These are phyloP conservation scores for Vitis hybrid DNA, from an alignment of 177 flowering plant genomes.

Conservation along the genomic window DNA sequence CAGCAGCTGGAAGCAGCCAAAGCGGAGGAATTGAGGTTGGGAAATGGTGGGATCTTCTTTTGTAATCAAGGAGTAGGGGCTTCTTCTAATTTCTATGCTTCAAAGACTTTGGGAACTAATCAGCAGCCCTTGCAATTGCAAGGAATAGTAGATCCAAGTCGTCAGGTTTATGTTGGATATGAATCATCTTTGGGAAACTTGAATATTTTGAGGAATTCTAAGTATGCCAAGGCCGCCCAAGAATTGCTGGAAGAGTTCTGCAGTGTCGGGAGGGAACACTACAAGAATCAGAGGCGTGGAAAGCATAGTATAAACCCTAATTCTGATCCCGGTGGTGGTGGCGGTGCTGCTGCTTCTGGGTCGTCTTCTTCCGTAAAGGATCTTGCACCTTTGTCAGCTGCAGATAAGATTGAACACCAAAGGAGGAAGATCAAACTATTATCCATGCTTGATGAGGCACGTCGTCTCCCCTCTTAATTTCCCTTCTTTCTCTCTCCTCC, in stretches of 20 bases:
- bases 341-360: constrained; percentile 10
- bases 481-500: neutral
- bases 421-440: constrained; percentile 63
- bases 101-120: too few relatives aligned
- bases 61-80: neutral
- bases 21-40: constrained; percentile 6
- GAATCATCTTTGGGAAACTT: constrained; percentile 29
- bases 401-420: constrained; percentile 45
- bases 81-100: too few relatives aligned
- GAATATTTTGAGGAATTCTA: constrained; percentile 49
- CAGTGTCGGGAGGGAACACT: constrained; percentile 38
- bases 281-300: too few relatives aligned
- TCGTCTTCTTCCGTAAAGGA: constrained; percentile 43
- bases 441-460: constrained; percentile 71
- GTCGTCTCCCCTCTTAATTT: constrained; percentile 15
- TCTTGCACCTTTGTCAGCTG: constrained; percentile 46
- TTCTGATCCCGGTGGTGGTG: constrained; percentile 11
- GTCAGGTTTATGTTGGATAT: constrained; percentile 34
- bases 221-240: constrained; percentile 51
- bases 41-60: constrained; percentile 4
- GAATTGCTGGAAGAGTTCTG: constrained; percentile 71
- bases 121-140: neutral
- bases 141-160: neutral
- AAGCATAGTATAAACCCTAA: constrained; percentile 23
- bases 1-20: constrained; percentile 11